Base-by-base conservation (phyloP, 2,329 filamentous ascomycete genomes). In the Trichophyton verrucosum region DNA sequence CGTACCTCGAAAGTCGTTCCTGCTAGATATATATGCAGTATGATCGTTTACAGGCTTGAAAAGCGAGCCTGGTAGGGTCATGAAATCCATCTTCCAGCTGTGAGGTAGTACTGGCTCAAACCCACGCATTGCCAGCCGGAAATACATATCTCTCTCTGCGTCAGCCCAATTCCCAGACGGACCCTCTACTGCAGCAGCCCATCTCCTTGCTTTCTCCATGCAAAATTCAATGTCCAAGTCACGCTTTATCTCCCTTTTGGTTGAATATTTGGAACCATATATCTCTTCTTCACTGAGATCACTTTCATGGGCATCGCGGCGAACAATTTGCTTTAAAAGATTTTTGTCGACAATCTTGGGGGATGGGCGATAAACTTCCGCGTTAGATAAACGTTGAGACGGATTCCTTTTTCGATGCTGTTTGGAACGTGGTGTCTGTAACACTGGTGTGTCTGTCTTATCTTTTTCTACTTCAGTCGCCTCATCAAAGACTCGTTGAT, bases 31-130 rank as follows among this genome's bases (percentile, higher is more conserved):
- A 63, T 80, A 76, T 0, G 79, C 38, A 2, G 75, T 20, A 73
- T 70, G 47, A 74, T 70, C 17, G 9, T 72, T 69, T 1, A 69
- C 65, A 1, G 64, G 38, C 7, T 77, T 75, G 69, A 84, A 85
- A 1, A 85, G 68, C 7, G 75, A 73, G 7, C 77, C 73, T 1
- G 82, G 82, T 13, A 85, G 67, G 15, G 78, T 81, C 7, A 72
- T 70, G 63, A 83, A 83, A 64, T 84, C 81, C 57, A 76, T 69
- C 51, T 74, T 72, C 81, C 81, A 84, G 62, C 72, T 72, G 11
- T 70, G 68, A 1, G 81, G 80, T 11, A 85, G 67, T 1, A 84
- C 68, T 8, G 82, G 78, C 69, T 84, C 81, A 59, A 78, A 79
- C 15, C 82, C 82, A 47, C 82, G 80, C 71, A 79, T 76, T 4